phyloP scores from a whole-genome alignment of 2,329 filamentous ascomycete genomes.

The Corinectria fuckeliana region DNA sequence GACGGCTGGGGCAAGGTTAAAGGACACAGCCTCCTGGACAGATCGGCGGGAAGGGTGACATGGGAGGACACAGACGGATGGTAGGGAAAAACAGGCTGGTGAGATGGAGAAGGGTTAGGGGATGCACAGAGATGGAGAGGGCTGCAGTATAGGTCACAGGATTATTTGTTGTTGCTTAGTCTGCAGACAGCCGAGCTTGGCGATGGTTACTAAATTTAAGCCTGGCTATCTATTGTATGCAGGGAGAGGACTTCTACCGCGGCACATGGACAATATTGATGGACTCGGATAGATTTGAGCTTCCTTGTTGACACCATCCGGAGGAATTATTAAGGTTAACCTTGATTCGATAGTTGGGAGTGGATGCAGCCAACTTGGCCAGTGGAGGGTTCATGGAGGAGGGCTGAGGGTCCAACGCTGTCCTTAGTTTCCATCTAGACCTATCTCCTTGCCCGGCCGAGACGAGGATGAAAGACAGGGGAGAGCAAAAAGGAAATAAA shows the following conservation, averaged over 20 bases:
- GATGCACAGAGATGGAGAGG: not conserved
- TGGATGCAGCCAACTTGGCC: not conserved
- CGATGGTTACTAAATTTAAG: not conserved
- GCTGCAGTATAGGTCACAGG: too few species aligned
- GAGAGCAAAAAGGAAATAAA: too few species aligned
- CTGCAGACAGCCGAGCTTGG: not conserved
- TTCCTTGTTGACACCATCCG: not conserved
- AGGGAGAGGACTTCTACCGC: not conserved
- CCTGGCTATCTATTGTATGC: not conserved
- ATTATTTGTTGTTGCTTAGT: not conserved
- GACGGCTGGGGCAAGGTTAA: too few species aligned
- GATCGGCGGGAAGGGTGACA: not conserved
- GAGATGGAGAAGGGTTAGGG: not conserved
- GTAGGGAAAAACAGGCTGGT: not conserved
- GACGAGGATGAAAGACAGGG: too few species aligned
- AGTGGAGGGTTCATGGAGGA: not conserved
- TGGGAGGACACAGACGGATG: not conserved
- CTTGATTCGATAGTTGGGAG: not conserved
- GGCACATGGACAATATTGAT: too few species aligned
- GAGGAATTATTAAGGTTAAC: not conserved
- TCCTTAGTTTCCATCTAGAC: not conserved
- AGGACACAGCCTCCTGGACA: slow-evolving; percentile 6
- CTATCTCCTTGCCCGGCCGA: not conserved
- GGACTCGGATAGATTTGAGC: not conserved
- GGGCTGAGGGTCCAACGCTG: not conserved